Evolutionary conservation across 345 rosid species (phyloP).

Genomic region (Balakata baccata): DNA sequence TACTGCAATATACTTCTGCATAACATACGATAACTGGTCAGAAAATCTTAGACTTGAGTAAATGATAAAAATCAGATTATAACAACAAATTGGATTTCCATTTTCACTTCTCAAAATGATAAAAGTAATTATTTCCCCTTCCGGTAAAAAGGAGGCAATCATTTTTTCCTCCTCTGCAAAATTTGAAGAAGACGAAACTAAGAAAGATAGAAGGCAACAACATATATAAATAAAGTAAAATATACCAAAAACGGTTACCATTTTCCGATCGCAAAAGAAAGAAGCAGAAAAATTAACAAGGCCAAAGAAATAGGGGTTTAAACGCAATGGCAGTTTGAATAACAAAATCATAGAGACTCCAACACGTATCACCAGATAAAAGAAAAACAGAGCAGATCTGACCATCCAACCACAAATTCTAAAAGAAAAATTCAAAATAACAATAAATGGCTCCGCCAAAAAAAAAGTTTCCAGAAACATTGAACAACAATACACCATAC

Average conservation of each 20-base stretch:
- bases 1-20: slow-evolving; percentile 8
- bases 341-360: neutral
- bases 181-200: neutral
- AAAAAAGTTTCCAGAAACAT: neutral
- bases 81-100: neutral
- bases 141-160: neutral
- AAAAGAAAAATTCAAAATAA: neutral
- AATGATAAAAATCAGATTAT: neutral
- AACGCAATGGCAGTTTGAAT: neutral
- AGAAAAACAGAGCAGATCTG: slow-evolving; percentile 13
- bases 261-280: neutral
- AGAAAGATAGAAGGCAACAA: neutral
- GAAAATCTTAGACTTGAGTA: neutral
- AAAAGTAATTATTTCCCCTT: neutral
- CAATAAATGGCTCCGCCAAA: neutral
- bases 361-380: neutral
- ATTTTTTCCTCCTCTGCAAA: neutral
- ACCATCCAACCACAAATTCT: neutral
- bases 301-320: neutral
- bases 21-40: neutral
- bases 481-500: neutral
- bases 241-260: neutral
- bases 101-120: neutral
- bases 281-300: neutral
- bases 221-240: neutral